These are phyloP conservation scores for Penicillium macrosclerotiorum DNA, from an alignment of 495 filamentous ascomycete species.

Conservation along the genomic window DNA sequence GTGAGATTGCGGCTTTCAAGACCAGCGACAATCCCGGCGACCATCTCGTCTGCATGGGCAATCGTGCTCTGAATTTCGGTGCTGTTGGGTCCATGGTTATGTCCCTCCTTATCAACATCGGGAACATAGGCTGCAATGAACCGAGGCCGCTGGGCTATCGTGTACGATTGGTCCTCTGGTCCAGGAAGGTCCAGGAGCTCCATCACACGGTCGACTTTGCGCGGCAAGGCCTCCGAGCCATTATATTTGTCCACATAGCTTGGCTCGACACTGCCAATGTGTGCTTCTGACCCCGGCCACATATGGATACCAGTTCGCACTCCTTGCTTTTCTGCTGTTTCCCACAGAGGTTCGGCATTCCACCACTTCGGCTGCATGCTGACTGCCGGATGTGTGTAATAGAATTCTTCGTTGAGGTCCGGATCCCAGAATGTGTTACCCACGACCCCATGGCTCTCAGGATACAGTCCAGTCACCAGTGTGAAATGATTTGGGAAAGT, in stretches of 20 bases:
- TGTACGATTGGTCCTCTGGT: conserved; percentile 43
- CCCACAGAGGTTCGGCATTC: conserved; percentile 90
- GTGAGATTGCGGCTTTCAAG: conserved; percentile 82
- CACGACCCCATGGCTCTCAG: conserved; percentile 89
- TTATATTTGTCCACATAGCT: conserved; percentile 82
- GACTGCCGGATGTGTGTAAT: conserved; percentile 69
- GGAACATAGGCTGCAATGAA: conserved; percentile 94
- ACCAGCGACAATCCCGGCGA: conserved; percentile 70
- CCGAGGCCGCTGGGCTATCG: conserved; percentile 61
- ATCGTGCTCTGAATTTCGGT: conserved; percentile 82
- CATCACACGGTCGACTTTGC: conserved; percentile 75
- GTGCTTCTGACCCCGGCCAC: conserved; percentile 96
- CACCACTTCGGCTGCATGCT: conserved; percentile 89
- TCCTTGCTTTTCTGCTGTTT: conserved; percentile 77
- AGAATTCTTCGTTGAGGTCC: conserved; percentile 71
- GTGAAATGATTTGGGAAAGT: conserved; percentile 99
- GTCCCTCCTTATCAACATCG: conserved; percentile 81
- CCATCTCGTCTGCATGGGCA: conserved; percentile 70
- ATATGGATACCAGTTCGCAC: conserved; percentile 85
- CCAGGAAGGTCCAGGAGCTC: conserved; percentile 80
- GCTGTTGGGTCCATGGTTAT: conserved; percentile 88
- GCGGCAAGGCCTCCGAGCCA: conserved; percentile 64
- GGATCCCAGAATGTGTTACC: conserved; percentile 95
- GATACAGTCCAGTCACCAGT: conserved; percentile 86
- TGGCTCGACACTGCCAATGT: conserved; percentile 62